Evolutionary conservation across 2,329 filamentous ascomycete species (phyloP).

Genomic region (Pseudopyricularia cyperi): DNA sequence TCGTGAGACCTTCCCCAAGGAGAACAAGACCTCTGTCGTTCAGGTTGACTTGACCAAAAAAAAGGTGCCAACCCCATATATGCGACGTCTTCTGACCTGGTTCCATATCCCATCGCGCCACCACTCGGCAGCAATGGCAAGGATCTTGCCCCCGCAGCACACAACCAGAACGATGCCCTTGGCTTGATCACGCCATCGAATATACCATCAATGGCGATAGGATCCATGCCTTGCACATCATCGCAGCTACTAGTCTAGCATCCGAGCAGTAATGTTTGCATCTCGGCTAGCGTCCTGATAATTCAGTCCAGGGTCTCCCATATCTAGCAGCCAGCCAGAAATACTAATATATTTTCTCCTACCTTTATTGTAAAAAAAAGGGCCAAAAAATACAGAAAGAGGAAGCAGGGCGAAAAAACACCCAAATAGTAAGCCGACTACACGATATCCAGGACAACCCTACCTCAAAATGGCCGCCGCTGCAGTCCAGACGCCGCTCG

Average conservation of each 20-base stretch:
- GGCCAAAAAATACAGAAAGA: neutral
- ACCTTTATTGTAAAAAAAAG: no score
- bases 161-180: no score
- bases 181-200: neutral
- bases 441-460: no score
- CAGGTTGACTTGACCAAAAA: neutral
- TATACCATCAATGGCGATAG: neutral
- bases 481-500: slow-evolving; percentile 14
- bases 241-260: no score
- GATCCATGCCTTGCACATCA: neutral
- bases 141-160: neutral
- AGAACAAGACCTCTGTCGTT: neutral
- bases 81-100: neutral
- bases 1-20: neutral
- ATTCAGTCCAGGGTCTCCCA: no score
- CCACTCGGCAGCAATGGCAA: neutral
- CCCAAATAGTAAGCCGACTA: neutral
- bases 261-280: no score
- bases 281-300: no score
- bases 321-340: no score
- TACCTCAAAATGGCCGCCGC: neutral
- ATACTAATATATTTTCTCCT: no score
- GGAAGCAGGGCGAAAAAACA: neutral
- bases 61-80: neutral
- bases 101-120: no score